phyloP scores from a whole-genome alignment of 2,329 filamentous ascomycete species.

The Calonectria montana region DNA sequence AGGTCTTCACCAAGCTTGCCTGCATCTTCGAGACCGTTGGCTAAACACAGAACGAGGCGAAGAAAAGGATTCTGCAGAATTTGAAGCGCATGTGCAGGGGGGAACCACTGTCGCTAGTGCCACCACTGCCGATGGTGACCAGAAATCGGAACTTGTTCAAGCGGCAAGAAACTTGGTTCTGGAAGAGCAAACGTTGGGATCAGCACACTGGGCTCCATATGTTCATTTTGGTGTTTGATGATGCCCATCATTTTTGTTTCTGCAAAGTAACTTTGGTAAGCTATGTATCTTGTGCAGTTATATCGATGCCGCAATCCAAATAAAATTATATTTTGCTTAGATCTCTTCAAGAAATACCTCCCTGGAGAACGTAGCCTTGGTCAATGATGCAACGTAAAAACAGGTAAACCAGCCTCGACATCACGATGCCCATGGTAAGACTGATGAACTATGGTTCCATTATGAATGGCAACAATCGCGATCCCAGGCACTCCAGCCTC shows the following conservation, averaged over 20 bases:
- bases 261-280: not conserved
- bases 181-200: not conserved
- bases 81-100: not conserved
- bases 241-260: no score
- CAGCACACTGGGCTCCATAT: not conserved
- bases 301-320: not conserved
- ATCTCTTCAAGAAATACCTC: not conserved
- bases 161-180: not conserved
- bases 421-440: not conserved
- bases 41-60: not conserved
- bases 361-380: not conserved
- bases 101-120: not conserved
- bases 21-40: not conserved
- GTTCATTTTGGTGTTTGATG: not conserved
- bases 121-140: not conserved
- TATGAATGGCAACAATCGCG: not conserved
- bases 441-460: not conserved
- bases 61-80: not conserved
- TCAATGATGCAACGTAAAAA: not conserved
- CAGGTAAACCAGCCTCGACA: not conserved
- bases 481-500: not conserved
- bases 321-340: not conserved
- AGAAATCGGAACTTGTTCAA: not conserved
- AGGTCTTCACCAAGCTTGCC: not conserved
- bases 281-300: not conserved